These are phyloP conservation scores for Phytopythium helicoides DNA, from an alignment of 352 stramenopile species.

Conservation along the genomic window DNA sequence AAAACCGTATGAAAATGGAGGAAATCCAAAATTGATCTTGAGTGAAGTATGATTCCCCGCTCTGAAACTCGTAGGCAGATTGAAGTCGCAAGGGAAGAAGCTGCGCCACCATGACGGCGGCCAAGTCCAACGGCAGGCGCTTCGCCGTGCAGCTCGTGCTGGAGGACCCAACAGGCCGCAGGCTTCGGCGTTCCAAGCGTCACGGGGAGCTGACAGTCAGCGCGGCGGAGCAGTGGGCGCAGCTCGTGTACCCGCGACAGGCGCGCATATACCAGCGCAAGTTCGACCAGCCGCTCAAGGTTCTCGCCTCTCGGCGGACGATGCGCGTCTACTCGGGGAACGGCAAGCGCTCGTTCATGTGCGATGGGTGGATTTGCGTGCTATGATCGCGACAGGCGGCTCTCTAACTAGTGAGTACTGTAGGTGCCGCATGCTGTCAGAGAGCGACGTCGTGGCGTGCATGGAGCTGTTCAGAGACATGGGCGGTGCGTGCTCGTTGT, in stretches of 20 bases:
- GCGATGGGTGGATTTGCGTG: neutral
- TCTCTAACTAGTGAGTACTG: neutral
- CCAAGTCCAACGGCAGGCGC: neutral
- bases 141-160: slow-evolving; percentile 37
- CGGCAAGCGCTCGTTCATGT: slow-evolving; percentile 44
- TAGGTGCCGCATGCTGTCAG: slow-evolving; percentile 25
- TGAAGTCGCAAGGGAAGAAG: neutral
- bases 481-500: slow-evolving; percentile 22
- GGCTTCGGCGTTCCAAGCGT: slow-evolving; percentile 30
- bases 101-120: neutral
- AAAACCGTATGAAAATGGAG: no score
- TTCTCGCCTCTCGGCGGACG: slow-evolving; percentile 32
- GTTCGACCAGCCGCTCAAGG: slow-evolving; percentile 56
- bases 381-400: slow-evolving; percentile 1
- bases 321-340: slow-evolving; percentile 48
- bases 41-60: no score
- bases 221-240: slow-evolving; percentile 25
- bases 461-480: slow-evolving; percentile 22
- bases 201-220: slow-evolving; percentile 39
- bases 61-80: no score
- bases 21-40: neutral
- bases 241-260: slow-evolving; percentile 43
- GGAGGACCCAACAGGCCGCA: slow-evolving; percentile 8
- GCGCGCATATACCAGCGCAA: slow-evolving; percentile 35
- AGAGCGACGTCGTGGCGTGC: slow-evolving; percentile 25